Conservation (phyloP, 2,329 filamentous ascomycete genomes). For the Colletotrichum lindemuthianum region DNA sequence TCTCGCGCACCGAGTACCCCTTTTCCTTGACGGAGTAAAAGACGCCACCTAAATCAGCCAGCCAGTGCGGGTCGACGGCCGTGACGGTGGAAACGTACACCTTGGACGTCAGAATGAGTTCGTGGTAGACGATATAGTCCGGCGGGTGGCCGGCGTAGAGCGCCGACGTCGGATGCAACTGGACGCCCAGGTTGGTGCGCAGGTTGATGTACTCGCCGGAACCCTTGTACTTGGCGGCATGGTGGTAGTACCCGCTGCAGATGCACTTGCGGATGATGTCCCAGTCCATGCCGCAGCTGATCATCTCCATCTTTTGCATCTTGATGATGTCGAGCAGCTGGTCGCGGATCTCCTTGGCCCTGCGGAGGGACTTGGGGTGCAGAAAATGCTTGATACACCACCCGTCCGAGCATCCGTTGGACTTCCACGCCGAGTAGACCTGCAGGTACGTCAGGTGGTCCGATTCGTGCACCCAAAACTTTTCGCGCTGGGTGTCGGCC, state of each 20-base stretch:
- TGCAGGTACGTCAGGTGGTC: slow-evolving; percentile 96
- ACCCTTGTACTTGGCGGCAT: slow-evolving; percentile 94
- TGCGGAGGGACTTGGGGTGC: slow-evolving; percentile 90
- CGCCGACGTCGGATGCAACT: slow-evolving; percentile 92
- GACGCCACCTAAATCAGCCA: slow-evolving; percentile 94
- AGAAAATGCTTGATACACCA: slow-evolving; percentile 96
- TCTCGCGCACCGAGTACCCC: slow-evolving; percentile 88
- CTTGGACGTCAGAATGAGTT: slow-evolving; percentile 94
- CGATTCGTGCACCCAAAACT: slow-evolving; percentile 98
- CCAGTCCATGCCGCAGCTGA: slow-evolving; percentile 95
- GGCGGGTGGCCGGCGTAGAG: slow-evolving; percentile 95
- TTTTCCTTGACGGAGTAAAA: slow-evolving; percentile 99
- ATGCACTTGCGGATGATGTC: slow-evolving; percentile 96
- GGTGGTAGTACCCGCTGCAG: slow-evolving; percentile 97
- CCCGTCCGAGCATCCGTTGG: slow-evolving; percentile 86
- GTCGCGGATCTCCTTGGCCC: slow-evolving; percentile 93
- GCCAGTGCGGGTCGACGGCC: slow-evolving; percentile 94
- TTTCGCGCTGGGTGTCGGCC: slow-evolving; percentile 93
- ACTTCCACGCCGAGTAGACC: slow-evolving; percentile 94
- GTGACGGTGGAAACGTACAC: slow-evolving; percentile 99
- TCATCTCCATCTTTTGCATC: slow-evolving; percentile 88
- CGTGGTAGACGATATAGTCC: slow-evolving; percentile 98
- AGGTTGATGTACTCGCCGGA: slow-evolving; percentile 98
- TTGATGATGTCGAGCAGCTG: slow-evolving; percentile 95
- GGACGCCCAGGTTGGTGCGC: slow-evolving; percentile 91